A percentile compares a stretch with the other conserved stretches of the same genome.
Conservation (phyloP, 495 filamentous ascomycete species). For the Aspergillus coremiiformis region DNA sequence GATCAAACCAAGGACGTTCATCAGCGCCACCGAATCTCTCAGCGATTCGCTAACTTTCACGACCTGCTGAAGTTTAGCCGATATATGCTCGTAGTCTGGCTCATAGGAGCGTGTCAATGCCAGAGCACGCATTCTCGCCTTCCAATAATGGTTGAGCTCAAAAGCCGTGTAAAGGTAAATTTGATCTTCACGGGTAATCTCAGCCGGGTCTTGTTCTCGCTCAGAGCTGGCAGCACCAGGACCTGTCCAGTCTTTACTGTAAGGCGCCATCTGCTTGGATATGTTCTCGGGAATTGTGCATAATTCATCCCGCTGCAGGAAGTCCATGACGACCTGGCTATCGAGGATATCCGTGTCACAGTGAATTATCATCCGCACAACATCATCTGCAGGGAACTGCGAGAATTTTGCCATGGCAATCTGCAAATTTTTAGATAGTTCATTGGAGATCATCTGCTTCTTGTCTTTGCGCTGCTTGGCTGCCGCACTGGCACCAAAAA, state of each 20-base stretch:
- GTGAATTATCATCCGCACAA: slow-evolving; percentile 89
- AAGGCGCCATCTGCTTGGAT: slow-evolving; percentile 85
- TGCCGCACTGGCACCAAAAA: slow-evolving; percentile 56
- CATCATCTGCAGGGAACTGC: slow-evolving; percentile 65
- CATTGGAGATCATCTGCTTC: slow-evolving; percentile 92
- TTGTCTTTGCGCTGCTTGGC: slow-evolving; percentile 77
- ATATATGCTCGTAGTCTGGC: slow-evolving; percentile 84
- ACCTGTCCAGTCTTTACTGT: slow-evolving; percentile 93
- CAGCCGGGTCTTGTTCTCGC: slow-evolving; percentile 78
- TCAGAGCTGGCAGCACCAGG: slow-evolving; percentile 70
- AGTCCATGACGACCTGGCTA: slow-evolving; percentile 94
- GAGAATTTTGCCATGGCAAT: slow-evolving; percentile 91
- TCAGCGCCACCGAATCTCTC: slow-evolving; percentile 81
- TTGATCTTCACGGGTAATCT: slow-evolving; percentile 91
- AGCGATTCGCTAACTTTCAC: slow-evolving; percentile 82
- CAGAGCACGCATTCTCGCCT: slow-evolving; percentile 88
- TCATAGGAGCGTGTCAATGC: slow-evolving; percentile 79
- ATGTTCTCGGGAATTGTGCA: slow-evolving; percentile 87
- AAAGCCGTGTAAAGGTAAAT: slow-evolving; percentile 89
- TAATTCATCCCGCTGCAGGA: slow-evolving; percentile 84
- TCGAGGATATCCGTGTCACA: slow-evolving; percentile 89
- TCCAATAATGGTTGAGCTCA: slow-evolving; percentile 98
- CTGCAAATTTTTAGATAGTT: slow-evolving; percentile 85
- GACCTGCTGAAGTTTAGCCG: slow-evolving; percentile 69
- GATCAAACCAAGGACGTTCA: slow-evolving; percentile 93